Percentiles rank a stretch among this genome's conserved stretches.
phyloP scores from a whole-genome alignment of 768 basidiomycete genomes.

The Hydnum rufescens region DNA sequence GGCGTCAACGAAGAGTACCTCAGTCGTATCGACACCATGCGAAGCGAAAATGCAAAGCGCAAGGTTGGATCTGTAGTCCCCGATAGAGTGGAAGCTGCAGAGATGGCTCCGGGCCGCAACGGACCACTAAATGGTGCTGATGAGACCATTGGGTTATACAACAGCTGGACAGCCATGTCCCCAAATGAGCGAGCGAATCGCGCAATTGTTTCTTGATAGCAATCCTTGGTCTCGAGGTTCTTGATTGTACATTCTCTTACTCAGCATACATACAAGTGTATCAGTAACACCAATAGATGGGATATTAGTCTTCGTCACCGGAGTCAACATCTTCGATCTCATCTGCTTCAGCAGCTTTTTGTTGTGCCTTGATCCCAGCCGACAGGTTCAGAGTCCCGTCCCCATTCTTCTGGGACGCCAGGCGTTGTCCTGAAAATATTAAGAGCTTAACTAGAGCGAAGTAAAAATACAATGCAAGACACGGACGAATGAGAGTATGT shows the following conservation, averaged over 20 bases:
- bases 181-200: constrained; percentile 2
- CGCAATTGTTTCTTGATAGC: neutral
- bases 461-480: neutral
- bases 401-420: constrained; percentile 59
- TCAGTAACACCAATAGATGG: neutral
- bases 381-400: constrained; percentile 39
- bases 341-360: constrained; percentile 24
- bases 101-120: constrained; percentile 17
- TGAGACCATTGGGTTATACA: constrained; percentile 64
- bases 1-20: constrained; percentile 76
- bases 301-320: constrained; percentile 39
- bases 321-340: constrained; percentile 32
- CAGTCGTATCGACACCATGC: constrained; percentile 44
- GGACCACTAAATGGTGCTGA: constrained; percentile 42
- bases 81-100: constrained; percentile 16
- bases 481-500: constrained; percentile 79
- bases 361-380: constrained; percentile 68
- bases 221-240: neutral
- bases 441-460: neutral
- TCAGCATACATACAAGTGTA: too few species aligned
- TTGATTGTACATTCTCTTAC: neutral
- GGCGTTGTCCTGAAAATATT: constrained; percentile 39
- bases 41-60: constrained; percentile 64
- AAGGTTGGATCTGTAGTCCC: constrained; percentile 19
- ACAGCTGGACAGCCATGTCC: constrained; percentile 16